phyloP scores from a whole-genome alignment of 495 filamentous ascomycete species.

The Pseudevernia furfuracea region DNA sequence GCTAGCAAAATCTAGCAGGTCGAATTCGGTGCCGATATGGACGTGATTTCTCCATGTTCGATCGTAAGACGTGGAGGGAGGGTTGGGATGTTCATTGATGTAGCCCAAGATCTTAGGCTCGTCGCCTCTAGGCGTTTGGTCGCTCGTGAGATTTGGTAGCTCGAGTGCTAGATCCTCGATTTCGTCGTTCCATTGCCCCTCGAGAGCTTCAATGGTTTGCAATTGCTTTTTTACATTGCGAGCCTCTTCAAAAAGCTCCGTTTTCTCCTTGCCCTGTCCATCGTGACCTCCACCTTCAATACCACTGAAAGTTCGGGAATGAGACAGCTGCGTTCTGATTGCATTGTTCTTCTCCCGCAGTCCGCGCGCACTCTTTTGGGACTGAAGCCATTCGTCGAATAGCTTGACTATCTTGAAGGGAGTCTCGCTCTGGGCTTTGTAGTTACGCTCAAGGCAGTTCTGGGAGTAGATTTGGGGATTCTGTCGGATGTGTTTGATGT shows the following conservation, averaged over 20 bases:
- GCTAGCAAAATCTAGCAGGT: conserved; percentile 74
- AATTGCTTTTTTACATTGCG: conserved; percentile 61
- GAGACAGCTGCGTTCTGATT: conserved; percentile 25
- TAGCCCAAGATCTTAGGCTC: conserved; percentile 53
- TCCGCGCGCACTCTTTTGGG: conserved; percentile 46
- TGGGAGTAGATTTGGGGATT: conserved; percentile 68
- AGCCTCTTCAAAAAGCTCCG: conserved; percentile 47
- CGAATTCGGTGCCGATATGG: conserved; percentile 71
- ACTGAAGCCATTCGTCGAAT: conserved; percentile 54
- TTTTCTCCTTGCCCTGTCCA: not conserved
- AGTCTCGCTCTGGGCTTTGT: conserved; percentile 55
- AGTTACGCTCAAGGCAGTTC: conserved; percentile 83
- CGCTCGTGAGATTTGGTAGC: conserved; percentile 79
- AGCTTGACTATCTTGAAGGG: conserved; percentile 63
- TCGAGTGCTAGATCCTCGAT: conserved; percentile 68
- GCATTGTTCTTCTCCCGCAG: conserved; percentile 53
- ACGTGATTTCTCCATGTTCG: conserved; percentile 62
- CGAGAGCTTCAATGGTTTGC: conserved; percentile 48
- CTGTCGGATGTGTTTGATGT: conserved; percentile 83
- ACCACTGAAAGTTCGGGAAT: conserved; percentile 10
- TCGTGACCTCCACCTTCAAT: not conserved
- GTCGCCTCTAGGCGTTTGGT: conserved; percentile 63
- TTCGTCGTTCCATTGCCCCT: conserved; percentile 51
- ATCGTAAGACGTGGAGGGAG: conserved; percentile 37
- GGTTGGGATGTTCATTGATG: conserved; percentile 57